These are phyloP conservation scores for Hevea brasiliensis DNA, from an alignment of 345 rosid genomes.

Conservation along the genomic window DNA sequence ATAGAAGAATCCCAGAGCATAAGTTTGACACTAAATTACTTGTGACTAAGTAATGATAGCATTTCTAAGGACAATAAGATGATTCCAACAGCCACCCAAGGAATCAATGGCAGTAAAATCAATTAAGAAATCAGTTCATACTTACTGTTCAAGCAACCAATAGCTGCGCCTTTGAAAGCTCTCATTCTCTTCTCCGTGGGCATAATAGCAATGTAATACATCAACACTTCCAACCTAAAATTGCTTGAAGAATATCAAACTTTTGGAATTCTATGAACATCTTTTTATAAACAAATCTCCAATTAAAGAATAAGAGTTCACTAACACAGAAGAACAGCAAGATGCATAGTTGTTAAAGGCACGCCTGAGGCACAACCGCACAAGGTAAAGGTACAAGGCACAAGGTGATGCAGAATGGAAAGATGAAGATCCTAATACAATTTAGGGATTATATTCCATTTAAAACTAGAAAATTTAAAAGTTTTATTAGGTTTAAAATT, in stretches of 20 bases:
- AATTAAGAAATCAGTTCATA: slow-evolving; percentile 12
- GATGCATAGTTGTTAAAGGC: no score
- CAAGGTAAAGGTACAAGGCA: no score
- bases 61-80: no score
- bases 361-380: no score
- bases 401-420: no score
- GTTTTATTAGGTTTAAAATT: no score
- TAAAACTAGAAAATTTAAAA: no score
- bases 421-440: no score
- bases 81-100: slow-evolving; percentile 1
- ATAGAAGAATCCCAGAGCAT: neutral
- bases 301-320: neutral
- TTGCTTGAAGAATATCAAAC: slow-evolving; percentile 33
- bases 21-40: neutral
- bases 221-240: slow-evolving; percentile 90
- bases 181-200: slow-evolving; percentile 91
- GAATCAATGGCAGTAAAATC: neutral
- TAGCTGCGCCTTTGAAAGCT: slow-evolving; percentile 94
- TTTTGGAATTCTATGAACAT: slow-evolving; percentile 1
- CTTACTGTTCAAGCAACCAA: slow-evolving; percentile 95
- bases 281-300: neutral
- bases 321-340: neutral
- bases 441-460: no score
- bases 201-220: slow-evolving; percentile 92
- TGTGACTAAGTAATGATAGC: no score